Conservation (phyloP, 108 stramenopile genomes). For the Cylindrotheca closterium region DNA sequence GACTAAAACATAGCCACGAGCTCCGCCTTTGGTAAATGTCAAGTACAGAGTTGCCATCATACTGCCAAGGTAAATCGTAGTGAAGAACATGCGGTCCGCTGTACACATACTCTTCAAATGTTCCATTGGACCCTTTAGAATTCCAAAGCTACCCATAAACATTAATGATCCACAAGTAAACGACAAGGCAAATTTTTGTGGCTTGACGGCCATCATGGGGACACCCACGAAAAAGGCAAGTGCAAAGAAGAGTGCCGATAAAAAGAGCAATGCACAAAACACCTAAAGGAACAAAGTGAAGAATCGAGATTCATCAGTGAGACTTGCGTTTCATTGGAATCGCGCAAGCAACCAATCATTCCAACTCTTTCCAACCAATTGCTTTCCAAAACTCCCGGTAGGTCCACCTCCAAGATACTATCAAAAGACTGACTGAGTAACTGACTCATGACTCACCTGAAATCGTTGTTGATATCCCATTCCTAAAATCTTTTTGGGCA, state of each 20-base stretch:
- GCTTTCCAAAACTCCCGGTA: no score
- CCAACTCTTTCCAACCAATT: no score
- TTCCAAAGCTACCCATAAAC: conserved; percentile 90
- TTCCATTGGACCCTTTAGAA: conserved; percentile 80
- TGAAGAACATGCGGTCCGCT: conserved; percentile 77
- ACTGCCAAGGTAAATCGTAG: conserved; percentile 67
- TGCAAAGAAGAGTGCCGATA: conserved; percentile 85
- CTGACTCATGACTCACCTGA: conserved; percentile 27
- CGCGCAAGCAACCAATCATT: no score
- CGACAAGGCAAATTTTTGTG: conserved; percentile 93
- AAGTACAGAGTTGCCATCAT: conserved; percentile 81
- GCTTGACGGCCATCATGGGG: conserved; percentile 79
- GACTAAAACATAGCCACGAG: conserved; percentile 74
- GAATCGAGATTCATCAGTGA: not conserved
- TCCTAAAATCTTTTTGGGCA: conserved; percentile 85
- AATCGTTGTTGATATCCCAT: conserved; percentile 92
- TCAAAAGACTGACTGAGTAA: no score
- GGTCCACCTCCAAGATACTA: no score
- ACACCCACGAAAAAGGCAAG: conserved; percentile 92
- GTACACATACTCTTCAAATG: conserved; percentile 73
- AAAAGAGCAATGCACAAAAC: conserved; percentile 71
- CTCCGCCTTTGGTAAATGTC: conserved; percentile 75
- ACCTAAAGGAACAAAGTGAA: conserved; percentile 48
- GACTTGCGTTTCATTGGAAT: not conserved
- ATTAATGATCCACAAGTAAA: conserved; percentile 92